Evolutionary conservation across 306 rosid genomes (phyloP), one percentile per base, ranked within the genome.

Genomic region (Albizia julibrissin): DNA sequence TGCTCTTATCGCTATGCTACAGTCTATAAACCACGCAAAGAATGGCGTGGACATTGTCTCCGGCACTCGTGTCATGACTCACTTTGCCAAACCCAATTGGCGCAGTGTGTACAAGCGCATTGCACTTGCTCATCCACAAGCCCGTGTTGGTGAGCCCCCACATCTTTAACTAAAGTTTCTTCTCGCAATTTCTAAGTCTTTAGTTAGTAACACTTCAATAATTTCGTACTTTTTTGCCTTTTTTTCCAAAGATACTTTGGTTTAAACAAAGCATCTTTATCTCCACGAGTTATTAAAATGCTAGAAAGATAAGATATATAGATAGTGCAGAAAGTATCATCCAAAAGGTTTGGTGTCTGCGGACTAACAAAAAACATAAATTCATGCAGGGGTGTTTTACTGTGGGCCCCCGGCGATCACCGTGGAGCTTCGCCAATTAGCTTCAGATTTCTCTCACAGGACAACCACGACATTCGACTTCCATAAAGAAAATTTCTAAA

Each of bases 61-160:
- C 3, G 93, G 93, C 6, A 91, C 93, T 5, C 82, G 88, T 3
- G 92, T 91, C 11, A 91, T 84, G 82, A 85, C 93, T 1, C 95
- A 91, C 79, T 91, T 91, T 81, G 95, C 92, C 40, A 91, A 87
- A 77, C 95, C 95, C 70, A 85, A 80, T 76, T 91, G 95, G 95
- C 91, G 87, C 8, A 82, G 70, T 78, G 95, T 89, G 46, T 91
- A 75, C 83, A 88, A 91, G 81, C 89, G 88, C 75, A 87, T 91
- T 84, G 92, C 95, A 0, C 40, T 83, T 27, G 73, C 80, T 84
- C 92, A 91, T 75, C 79, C 91, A 40, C 59, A 84, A 13, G 68
- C 89, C 1, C 83, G 85, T 2, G 87, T 91, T 76, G 95, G 95
- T 91, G 43, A 87, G 94, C 87, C 74, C 4, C 50, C 78, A 68